Conservation (phyloP, 495 filamentous ascomycete genomes). For the Penicillium canescens region DNA sequence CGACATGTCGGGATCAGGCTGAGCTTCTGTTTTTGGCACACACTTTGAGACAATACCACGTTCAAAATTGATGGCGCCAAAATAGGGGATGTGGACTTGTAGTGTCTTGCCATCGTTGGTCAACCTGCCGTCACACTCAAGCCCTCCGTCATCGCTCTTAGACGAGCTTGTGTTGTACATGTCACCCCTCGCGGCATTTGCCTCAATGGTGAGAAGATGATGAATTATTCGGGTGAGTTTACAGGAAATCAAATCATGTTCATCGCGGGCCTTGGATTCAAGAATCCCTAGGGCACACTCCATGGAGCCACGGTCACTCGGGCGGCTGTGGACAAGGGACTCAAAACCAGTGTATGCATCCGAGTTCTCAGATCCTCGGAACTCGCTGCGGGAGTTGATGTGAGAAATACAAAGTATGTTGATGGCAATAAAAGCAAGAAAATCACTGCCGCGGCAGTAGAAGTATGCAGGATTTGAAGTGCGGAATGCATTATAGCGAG, state of each 20-base stretch:
- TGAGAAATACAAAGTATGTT: slow-evolving; percentile 32
- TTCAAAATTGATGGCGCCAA: slow-evolving; percentile 38
- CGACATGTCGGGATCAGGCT: neutral
- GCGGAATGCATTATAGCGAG: slow-evolving; percentile 14
- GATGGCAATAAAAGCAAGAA: slow-evolving; percentile 49
- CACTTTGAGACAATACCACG: slow-evolving; percentile 11
- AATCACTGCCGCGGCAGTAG: slow-evolving; percentile 52
- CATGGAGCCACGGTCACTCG: slow-evolving; percentile 43
- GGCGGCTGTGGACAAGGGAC: slow-evolving; percentile 39
- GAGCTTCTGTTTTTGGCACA: neutral
- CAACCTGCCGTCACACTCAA: slow-evolving; percentile 10
- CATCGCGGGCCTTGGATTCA: slow-evolving; percentile 22
- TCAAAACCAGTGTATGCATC: slow-evolving; percentile 17
- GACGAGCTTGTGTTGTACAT: slow-evolving; percentile 23
- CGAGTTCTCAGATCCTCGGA: neutral
- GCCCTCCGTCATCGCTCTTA: slow-evolving; percentile 5
- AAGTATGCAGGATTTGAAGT: slow-evolving; percentile 18
- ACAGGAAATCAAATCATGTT: slow-evolving; percentile 17
- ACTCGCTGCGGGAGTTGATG: slow-evolving; percentile 25
- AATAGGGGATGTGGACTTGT: slow-evolving; percentile 38
- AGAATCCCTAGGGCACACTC: slow-evolving; percentile 41
- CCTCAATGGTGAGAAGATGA: slow-evolving; percentile 27
- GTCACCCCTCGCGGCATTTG: slow-evolving; percentile 18
- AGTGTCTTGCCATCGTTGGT: slow-evolving; percentile 13
- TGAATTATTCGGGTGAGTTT: slow-evolving; percentile 42